phyloP scores from a whole-genome alignment of 2,329 filamentous ascomycete genomes.

The Colletotrichum nymphaeae region DNA sequence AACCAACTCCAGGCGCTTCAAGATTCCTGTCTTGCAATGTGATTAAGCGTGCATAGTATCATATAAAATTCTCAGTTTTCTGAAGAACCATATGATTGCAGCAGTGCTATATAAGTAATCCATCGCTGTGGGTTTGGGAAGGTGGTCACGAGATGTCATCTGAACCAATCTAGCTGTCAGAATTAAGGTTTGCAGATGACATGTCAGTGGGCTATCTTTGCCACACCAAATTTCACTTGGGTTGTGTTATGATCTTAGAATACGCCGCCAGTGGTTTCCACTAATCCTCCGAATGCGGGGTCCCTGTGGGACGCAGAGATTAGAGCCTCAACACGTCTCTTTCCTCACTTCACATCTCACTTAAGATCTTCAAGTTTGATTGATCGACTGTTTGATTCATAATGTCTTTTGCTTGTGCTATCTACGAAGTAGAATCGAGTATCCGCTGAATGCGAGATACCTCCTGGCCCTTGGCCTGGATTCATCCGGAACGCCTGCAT shows the following conservation, averaged over 20 bases:
- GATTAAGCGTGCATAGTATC: too few relatives aligned
- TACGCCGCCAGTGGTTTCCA: not conserved
- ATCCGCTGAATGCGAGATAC: conserved; percentile 9
- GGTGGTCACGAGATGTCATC: not conserved
- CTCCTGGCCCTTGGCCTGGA: conserved; percentile 15
- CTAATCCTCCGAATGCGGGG: conserved; percentile 6
- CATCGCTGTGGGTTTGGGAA: not conserved
- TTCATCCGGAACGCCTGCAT: conserved; percentile 29
- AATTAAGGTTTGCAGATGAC: not conserved
- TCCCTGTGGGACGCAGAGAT: not conserved
- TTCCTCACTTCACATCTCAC: not conserved
- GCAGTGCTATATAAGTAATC: not conserved
- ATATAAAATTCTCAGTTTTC: too few relatives aligned
- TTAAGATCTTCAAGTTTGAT: not conserved
- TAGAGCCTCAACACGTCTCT: not conserved
- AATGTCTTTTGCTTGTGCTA: conserved; percentile 10
- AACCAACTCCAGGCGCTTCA: too few relatives aligned
- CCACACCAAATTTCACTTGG: not conserved
- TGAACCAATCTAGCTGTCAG: not conserved
- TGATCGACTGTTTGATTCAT: not conserved
- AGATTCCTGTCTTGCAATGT: too few relatives aligned
- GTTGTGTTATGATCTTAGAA: not conserved
- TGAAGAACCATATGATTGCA: not conserved
- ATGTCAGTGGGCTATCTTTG: not conserved
- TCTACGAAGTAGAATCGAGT: not conserved